Conservation (phyloP, 1,139 yeast genomes). For the Geotrichum citri-aurantii region DNA sequence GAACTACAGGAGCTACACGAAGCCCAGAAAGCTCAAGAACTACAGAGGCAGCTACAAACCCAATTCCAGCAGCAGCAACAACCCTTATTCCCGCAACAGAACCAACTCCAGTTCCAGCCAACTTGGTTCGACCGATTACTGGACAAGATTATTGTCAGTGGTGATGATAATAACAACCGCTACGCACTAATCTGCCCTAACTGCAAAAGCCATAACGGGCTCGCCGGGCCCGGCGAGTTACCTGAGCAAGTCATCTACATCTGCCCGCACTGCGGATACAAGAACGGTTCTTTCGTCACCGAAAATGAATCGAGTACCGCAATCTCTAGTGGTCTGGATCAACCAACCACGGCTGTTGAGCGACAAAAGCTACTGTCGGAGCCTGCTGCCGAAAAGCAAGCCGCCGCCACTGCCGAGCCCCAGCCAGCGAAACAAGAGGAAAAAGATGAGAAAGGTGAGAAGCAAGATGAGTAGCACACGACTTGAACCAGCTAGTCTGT, state of each 20-base stretch:
- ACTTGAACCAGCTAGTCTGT: neutral
- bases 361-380: neutral
- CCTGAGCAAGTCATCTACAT: slow-evolving; percentile 54
- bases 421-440: neutral
- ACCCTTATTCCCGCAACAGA: slow-evolving; percentile 7
- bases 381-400: neutral
- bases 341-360: slow-evolving; percentile 7
- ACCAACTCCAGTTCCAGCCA: slow-evolving; percentile 18
- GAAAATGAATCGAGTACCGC: slow-evolving; percentile 3
- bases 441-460: neutral
- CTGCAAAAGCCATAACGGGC: slow-evolving; percentile 70
- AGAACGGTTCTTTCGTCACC: slow-evolving; percentile 41
- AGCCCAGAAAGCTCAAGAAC: neutral
- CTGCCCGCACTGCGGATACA: slow-evolving; percentile 67
- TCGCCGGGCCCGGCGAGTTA: slow-evolving; percentile 66
- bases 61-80: neutral
- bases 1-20: neutral
- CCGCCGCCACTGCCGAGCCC: neutral
- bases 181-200: slow-evolving; percentile 67
- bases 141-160: slow-evolving; percentile 63
- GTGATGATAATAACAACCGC: slow-evolving; percentile 58
- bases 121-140: slow-evolving; percentile 42
- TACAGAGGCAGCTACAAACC: neutral
- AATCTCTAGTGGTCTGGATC: neutral
- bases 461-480: neutral